Percentiles rank a stretch among this genome's conserved stretches.
phyloP scores from a whole-genome alignment of 495 filamentous ascomycete species.

The Haplographium delicatum region DNA sequence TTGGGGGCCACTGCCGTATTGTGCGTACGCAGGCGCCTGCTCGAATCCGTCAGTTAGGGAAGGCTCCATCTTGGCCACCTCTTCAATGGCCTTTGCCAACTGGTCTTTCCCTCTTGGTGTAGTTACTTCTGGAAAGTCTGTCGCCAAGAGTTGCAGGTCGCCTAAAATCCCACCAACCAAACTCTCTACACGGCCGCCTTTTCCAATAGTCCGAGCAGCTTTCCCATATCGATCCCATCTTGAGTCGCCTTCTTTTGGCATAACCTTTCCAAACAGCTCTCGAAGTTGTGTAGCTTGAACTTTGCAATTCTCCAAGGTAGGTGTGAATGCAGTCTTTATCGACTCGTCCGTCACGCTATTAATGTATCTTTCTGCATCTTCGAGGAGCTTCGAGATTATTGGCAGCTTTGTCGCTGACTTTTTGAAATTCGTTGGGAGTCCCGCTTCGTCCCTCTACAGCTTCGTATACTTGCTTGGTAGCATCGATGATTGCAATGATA shows the following conservation, averaged over 20 bases:
- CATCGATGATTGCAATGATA: slow-evolving; percentile 25
- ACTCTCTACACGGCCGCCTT: slow-evolving; percentile 22
- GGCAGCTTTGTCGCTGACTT: slow-evolving; percentile 24
- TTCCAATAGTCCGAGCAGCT: slow-evolving; percentile 22
- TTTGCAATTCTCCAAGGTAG: slow-evolving; percentile 20
- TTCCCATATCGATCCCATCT: slow-evolving; percentile 18
- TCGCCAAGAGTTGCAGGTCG: slow-evolving; percentile 25
- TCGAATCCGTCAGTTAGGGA: slow-evolving; percentile 18
- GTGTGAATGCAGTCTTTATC: slow-evolving; percentile 14
- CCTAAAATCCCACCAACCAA: slow-evolving; percentile 24
- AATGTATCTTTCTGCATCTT: slow-evolving; percentile 17
- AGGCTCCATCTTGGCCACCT: slow-evolving; percentile 14
- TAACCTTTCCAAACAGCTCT: slow-evolving; percentile 23
- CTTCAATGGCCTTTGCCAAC: slow-evolving; percentile 18
- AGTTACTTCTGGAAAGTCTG: slow-evolving; percentile 12
- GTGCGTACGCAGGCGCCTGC: not conserved
- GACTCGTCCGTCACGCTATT: slow-evolving; percentile 8
- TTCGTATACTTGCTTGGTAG: slow-evolving; percentile 22
- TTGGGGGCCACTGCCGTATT: slow-evolving; percentile 16
- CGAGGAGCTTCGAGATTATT: slow-evolving; percentile 19
- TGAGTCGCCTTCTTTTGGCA: slow-evolving; percentile 17
- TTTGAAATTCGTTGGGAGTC: slow-evolving; percentile 25
- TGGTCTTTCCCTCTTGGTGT: slow-evolving; percentile 15
- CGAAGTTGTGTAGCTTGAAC: slow-evolving; percentile 16
- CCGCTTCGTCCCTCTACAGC: slow-evolving; percentile 16